Percentiles rank a stretch among this genome's conserved stretches.
phyloP scores from a whole-genome alignment of 2,329 filamentous ascomycete genomes.

The Epichloe elymi region DNA sequence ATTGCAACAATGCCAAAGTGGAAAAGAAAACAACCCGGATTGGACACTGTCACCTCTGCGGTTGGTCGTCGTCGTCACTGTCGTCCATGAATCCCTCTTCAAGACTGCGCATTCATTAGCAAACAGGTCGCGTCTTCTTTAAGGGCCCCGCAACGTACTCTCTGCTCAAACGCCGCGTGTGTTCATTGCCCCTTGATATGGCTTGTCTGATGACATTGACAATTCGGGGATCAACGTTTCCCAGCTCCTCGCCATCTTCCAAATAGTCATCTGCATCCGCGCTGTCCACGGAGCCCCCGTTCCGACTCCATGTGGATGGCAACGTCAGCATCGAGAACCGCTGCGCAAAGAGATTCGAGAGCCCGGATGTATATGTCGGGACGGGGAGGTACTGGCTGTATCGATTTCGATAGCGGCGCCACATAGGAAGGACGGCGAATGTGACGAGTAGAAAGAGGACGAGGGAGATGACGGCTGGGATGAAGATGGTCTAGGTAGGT shows the following conservation, averaged over 20 bases:
- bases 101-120: slow-evolving; percentile 10
- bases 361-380: slow-evolving; percentile 40
- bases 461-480: slow-evolving; percentile 59
- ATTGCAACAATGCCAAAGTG: background rate
- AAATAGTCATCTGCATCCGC: slow-evolving; percentile 26
- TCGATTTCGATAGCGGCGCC: slow-evolving; percentile 55
- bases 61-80: slow-evolving; percentile 28
- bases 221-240: slow-evolving; percentile 40
- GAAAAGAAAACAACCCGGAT: background rate
- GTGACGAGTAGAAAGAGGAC: slow-evolving; percentile 53
- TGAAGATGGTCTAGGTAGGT: slow-evolving; percentile 50
- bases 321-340: slow-evolving; percentile 18
- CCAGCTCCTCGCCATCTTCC: slow-evolving; percentile 54
- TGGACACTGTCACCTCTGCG: slow-evolving; percentile 6
- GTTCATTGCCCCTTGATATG: slow-evolving; percentile 28
- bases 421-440: slow-evolving; percentile 53
- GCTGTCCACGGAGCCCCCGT: slow-evolving; percentile 28
- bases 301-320: slow-evolving; percentile 35
- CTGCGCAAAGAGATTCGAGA: slow-evolving; percentile 35
- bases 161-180: slow-evolving; percentile 54
- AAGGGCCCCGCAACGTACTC: slow-evolving; percentile 36
- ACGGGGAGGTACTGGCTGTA: slow-evolving; percentile 65
- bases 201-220: slow-evolving; percentile 25
- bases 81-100: slow-evolving; percentile 31
- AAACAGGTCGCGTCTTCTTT: background rate